phyloP scores from a whole-genome alignment of 2,329 filamentous ascomycete species.

The Cladophialophora psammophila region DNA sequence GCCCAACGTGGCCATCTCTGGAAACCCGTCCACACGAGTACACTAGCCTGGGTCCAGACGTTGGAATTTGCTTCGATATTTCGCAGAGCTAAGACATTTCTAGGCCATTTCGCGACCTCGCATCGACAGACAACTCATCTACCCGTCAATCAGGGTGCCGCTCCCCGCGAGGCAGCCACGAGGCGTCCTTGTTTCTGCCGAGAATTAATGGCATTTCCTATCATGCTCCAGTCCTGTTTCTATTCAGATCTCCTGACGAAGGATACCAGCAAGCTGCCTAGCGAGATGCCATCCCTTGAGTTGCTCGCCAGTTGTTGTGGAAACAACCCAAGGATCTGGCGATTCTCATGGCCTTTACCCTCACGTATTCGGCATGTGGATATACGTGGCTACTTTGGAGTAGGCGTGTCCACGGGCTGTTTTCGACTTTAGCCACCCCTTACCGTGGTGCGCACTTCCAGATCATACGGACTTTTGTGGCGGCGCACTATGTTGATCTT shows the following conservation, averaged over 20 bases:
- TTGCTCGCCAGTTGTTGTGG: too few species aligned
- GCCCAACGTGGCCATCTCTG: background rate
- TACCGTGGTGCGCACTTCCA: background rate
- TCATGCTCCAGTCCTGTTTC: background rate
- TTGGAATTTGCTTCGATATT: slow-evolving; percentile 1
- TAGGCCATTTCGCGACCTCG: slow-evolving; percentile 16
- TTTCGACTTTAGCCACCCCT: slow-evolving; percentile 2
- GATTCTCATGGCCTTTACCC: background rate
- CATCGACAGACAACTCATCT: background rate
- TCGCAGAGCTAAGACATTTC: slow-evolving; percentile 15
- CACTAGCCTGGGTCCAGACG: background rate
- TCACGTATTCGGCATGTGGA: slow-evolving; percentile 7
- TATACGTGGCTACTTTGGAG: slow-evolving; percentile 16
- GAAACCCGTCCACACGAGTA: slow-evolving; percentile 1
- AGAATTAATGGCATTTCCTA: background rate
- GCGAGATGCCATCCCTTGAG: too few species aligned
- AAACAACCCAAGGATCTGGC: too few species aligned
- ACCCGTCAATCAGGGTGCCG: slow-evolving; percentile 8
- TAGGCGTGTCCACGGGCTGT: slow-evolving; percentile 13
- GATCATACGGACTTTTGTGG: background rate
- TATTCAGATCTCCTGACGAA: background rate
- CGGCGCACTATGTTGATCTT: background rate
- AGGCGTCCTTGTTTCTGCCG: slow-evolving; percentile 8
- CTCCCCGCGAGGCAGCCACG: slow-evolving; percentile 20
- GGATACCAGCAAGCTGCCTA: background rate